A percentile compares a stretch with the other conserved stretches of the same genome.
These are phyloP conservation scores for Phytophthora tentaculata DNA, from an alignment of 352 stramenopile genomes.

Conservation along the genomic window DNA sequence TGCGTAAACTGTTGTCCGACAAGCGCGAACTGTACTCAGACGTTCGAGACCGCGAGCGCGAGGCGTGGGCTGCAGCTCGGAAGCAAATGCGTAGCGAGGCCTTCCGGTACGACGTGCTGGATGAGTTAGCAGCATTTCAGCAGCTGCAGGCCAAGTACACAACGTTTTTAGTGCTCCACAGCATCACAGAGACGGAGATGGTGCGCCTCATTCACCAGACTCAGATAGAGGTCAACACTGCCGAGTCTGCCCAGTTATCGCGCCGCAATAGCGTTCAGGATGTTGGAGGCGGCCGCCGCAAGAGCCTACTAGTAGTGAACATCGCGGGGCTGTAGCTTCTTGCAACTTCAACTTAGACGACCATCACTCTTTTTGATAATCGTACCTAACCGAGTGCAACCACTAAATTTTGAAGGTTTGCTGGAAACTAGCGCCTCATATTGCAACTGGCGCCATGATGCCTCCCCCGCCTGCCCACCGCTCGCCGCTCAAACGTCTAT, in stretches of 20 bases:
- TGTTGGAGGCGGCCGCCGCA: too few relatives aligned
- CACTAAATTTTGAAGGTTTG: too few relatives aligned
- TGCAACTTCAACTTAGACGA: too few relatives aligned
- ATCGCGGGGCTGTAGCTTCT: too few relatives aligned
- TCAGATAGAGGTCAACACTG: conserved; percentile 30
- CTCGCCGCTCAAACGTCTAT: conserved; percentile 39
- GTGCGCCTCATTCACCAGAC: conserved; percentile 57
- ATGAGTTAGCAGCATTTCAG: conserved; percentile 69
- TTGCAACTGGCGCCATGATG: conserved; percentile 6
- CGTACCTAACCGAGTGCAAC: not conserved
- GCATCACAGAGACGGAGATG: conserved; percentile 69
- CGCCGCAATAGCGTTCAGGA: too few relatives aligned
- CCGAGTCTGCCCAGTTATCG: not conserved
- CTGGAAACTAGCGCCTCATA: too few relatives aligned
- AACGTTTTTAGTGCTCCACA: conserved; percentile 71
- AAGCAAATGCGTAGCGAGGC: conserved; percentile 63
- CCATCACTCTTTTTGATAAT: too few relatives aligned
- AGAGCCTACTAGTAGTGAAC: too few relatives aligned
- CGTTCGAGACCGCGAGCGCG: conserved; percentile 43
- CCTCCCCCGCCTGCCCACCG: conserved; percentile 2
- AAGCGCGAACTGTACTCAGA: conserved; percentile 65
- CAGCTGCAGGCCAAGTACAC: conserved; percentile 66
- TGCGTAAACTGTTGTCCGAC: conserved; percentile 63
- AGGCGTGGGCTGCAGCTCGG: conserved; percentile 52
- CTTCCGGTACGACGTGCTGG: conserved; percentile 74